Evolutionary conservation across 139 green algal species (phyloP), one percentile per base, ranked within the genome.

Genomic region (Nannochloris sp.): DNA sequence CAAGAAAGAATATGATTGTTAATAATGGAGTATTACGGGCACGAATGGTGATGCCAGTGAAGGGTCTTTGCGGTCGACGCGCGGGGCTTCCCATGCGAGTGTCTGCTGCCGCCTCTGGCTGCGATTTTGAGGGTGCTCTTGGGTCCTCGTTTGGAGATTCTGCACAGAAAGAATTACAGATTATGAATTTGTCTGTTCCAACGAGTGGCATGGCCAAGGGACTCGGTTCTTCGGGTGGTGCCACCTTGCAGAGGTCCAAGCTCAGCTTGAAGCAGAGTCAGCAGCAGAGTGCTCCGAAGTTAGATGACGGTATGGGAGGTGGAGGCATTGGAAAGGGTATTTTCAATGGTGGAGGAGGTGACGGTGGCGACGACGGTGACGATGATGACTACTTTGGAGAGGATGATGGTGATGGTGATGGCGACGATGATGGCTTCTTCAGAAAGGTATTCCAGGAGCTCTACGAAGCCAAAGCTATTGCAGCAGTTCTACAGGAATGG

Each of bases 301-400:
- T 94, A 9, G 89, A 95, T 55, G 79, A 95, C 49, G 76, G 74
- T 40, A 88, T 85, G 31, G 83, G 80, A 59, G 91, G 88, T 53
- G 88, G 90, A 20, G 74, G 79, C 62, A 90, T 83, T 50, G 89
- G 91, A 56, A 95, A 92, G 61, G 79, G 78, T 62, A 90, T 89
- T 58, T 81, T 86, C 69, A 96, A 97, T 75, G 93, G 92, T 33
- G 87, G 87, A 26, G 86, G 86, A 30, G 86, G 87, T 28, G 86
- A 75, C 44, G 86, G 36, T 44, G 91, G 90, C 66, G 89, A 65
- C 56, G 91, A 80, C 36, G 91, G 97, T 57, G 91, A 98, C 49
- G 91, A 97, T 56, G 89, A 97, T 73, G 93, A 93, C 55, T 90
- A 87, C 49, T 77, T 85, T 61, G 82, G 89, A 43, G 85, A 82